These are phyloP conservation scores for Pythium folliculosum DNA, from an alignment of 352 stramenopile species.

Conservation along the genomic window DNA sequence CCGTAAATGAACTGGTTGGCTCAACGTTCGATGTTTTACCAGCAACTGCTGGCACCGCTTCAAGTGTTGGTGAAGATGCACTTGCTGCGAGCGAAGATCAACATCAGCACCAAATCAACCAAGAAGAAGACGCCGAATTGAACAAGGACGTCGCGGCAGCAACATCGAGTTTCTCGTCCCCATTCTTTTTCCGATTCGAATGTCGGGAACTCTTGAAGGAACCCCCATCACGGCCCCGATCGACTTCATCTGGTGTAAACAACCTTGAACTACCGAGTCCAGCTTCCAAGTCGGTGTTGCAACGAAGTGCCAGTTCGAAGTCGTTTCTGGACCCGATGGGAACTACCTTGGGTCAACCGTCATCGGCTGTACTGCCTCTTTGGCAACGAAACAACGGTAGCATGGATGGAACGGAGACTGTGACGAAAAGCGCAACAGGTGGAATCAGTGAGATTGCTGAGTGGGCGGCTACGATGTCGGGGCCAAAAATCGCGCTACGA, in stretches of 20 bases:
- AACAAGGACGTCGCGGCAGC: slow-evolving; percentile 85
- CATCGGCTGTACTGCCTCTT: neutral
- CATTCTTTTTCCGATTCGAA: slow-evolving; percentile 88
- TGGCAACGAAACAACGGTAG: slow-evolving; percentile 5
- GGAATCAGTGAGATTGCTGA: slow-evolving; percentile 55
- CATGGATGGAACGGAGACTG: neutral
- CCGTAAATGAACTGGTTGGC: neutral
- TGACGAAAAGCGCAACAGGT: slow-evolving; percentile 20
- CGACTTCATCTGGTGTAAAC: slow-evolving; percentile 20
- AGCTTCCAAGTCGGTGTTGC: slow-evolving; percentile 20
- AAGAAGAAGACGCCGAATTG: slow-evolving; percentile 77
- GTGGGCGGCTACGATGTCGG: slow-evolving; percentile 42
- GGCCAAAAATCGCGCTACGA: slow-evolving; percentile 58
- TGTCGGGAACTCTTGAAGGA: slow-evolving; percentile 52
- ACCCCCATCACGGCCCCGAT: slow-evolving; percentile 7
- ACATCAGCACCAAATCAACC: slow-evolving; percentile 30
- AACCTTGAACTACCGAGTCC: slow-evolving; percentile 1
- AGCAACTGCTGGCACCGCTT: neutral
- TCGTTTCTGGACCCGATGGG: slow-evolving; percentile 44
- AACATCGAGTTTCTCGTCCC: slow-evolving; percentile 79
- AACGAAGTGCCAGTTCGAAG: slow-evolving; percentile 52
- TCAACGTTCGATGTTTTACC: neutral
- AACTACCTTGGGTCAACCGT: neutral
- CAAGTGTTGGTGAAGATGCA: neutral
- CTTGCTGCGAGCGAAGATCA: slow-evolving; percentile 13